Percentiles rank a stretch among this genome's conserved stretches.
Conservation (phyloP, 1,284 basidiomycete genomes). For the Psilocybe mexicana region DNA sequence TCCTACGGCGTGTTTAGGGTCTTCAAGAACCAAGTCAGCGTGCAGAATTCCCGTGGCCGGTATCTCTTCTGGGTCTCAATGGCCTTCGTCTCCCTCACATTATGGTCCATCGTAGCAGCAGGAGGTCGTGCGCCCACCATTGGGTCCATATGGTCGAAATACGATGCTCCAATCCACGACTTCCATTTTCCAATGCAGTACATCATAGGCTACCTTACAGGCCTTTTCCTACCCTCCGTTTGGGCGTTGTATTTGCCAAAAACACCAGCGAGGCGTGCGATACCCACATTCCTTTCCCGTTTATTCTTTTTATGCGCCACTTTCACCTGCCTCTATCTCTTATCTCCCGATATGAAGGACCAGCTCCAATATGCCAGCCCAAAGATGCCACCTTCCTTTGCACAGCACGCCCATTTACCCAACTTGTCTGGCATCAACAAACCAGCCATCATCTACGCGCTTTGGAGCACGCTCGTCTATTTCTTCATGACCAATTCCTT, state of each 20-base stretch:
- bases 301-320: not conserved
- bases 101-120: not conserved
- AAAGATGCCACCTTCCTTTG: not conserved
- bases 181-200: not conserved
- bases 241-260: not conserved
- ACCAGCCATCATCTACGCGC: not conserved
- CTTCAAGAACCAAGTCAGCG: not conserved
- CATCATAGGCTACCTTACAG: not conserved
- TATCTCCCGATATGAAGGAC: not conserved
- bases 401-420: not conserved
- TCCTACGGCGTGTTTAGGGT: not conserved
- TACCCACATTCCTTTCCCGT: not conserved
- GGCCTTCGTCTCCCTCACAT: not conserved
- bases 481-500: not conserved
- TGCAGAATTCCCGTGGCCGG: not conserved
- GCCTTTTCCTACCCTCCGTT: not conserved
- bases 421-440: not conserved
- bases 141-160: not conserved
- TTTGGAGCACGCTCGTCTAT: not conserved
- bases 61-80: not conserved
- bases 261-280: not conserved
- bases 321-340: not conserved
- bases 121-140: not conserved
- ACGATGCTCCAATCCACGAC: not conserved
- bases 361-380: not conserved